Percentiles rank a stretch among this genome's conserved stretches.
Conservation (phyloP, 208 protist species). For the Porcisia hertigi region DNA sequence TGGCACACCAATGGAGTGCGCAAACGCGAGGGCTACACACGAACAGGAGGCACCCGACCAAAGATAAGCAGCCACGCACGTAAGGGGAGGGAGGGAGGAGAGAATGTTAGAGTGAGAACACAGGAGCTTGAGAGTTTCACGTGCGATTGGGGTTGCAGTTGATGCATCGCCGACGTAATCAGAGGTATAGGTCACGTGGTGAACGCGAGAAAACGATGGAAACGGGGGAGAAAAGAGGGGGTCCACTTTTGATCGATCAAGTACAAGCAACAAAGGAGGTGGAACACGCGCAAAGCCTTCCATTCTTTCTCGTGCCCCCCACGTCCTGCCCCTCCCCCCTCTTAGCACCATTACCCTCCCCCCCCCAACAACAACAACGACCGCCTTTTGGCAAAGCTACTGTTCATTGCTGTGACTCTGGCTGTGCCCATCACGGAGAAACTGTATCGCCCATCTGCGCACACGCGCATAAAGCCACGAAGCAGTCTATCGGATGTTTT, state of each 20-base stretch:
- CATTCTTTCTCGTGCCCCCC: no score
- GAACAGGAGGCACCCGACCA: neutral
- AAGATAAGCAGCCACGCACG: neutral
- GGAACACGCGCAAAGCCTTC: no score
- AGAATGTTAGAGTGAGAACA: neutral
- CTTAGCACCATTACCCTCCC: no score
- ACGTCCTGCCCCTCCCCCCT: no score
- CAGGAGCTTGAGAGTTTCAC: neutral
- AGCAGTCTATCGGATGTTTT: neutral
- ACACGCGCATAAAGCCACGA: neutral
- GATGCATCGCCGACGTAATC: neutral
- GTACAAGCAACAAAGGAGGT: no score
- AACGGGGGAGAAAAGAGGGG: neutral
- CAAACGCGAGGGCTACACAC: neutral
- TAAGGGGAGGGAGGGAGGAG: neutral
- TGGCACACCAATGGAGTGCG: neutral
- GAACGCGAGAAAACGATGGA: neutral
- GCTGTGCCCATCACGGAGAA: neutral
- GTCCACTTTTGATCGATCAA: no score
- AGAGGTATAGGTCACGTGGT: neutral
- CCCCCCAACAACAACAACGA: no score
- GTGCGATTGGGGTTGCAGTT: neutral
- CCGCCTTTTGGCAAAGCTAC: no score
- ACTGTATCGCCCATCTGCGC: neutral
- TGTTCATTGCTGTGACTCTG: neutral